Conservation (phyloP, 305 asterid species). For the Fraxinus greggii region DNA sequence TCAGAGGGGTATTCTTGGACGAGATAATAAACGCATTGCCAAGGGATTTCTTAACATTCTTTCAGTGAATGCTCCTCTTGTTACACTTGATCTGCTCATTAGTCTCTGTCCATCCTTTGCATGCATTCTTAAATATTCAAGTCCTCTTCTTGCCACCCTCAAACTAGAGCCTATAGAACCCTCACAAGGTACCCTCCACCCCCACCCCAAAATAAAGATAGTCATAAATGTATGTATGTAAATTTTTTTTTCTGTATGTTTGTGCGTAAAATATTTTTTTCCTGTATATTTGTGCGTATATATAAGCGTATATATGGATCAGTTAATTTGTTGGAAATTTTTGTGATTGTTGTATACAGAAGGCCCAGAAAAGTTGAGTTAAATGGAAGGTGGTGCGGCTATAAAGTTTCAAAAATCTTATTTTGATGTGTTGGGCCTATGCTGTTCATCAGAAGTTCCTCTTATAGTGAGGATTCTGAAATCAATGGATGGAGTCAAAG, state of each 20-base stretch:
- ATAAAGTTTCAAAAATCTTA: constrained; percentile 58
- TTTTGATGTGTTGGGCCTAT: constrained; percentile 52
- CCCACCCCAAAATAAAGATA: not conserved
- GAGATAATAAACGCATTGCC: not conserved
- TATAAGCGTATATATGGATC: not conserved
- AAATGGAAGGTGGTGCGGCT: constrained; percentile 17
- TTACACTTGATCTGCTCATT: not conserved
- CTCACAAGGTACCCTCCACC: not conserved
- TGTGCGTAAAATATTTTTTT: not conserved
- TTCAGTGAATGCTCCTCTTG: not conserved
- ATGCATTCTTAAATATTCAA: not conserved
- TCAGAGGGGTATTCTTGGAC: not conserved
- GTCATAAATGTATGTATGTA: not conserved
- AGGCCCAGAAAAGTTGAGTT: not conserved
- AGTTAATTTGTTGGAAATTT: too few relatives aligned
- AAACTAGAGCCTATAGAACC: not conserved
- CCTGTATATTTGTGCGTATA: not conserved
- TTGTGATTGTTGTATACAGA: not conserved
- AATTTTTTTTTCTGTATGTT: too few relatives aligned
- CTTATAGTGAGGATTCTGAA: constrained; percentile 35
- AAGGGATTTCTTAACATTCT: not conserved
- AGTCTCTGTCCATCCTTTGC: not conserved
- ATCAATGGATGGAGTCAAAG: constrained; percentile 30
- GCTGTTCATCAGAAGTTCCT: constrained; percentile 35
- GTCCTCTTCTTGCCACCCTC: not conserved